Evolutionary conservation across 306 rosid genomes (phyloP).

Genomic region (Senna siamea): DNA sequence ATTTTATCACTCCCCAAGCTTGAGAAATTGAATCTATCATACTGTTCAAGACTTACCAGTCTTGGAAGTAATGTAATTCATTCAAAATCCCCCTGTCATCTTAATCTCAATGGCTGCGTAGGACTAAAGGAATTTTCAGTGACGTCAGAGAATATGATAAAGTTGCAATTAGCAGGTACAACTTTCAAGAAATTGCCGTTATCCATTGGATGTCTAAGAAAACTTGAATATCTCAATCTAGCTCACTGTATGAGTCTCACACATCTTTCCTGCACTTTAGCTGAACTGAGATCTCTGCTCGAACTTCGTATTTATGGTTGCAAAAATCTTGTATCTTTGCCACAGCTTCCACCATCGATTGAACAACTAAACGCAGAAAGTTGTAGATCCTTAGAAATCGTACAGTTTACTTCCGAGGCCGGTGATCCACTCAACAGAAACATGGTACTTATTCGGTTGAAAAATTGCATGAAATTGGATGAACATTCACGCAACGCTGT

Average conservation of each 20-base stretch:
- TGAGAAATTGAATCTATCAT: not conserved
- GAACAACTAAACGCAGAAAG: not conserved
- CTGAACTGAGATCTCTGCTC: not conserved
- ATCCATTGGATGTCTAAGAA: not conserved
- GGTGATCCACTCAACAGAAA: not conserved
- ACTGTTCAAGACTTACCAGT: not conserved
- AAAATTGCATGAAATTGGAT: slow-evolving; percentile 14
- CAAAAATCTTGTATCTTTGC: not conserved
- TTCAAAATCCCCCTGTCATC: not conserved
- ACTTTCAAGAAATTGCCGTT: not conserved
- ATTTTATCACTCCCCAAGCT: not conserved
- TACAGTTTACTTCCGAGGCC: not conserved
- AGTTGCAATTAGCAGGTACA: not conserved
- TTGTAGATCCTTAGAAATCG: not conserved
- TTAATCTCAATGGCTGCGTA: not conserved
- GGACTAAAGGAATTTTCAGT: not conserved
- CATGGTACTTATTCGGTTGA: not conserved
- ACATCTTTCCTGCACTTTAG: not conserved
- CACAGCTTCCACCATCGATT: slow-evolving; percentile 13
- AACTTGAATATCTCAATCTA: not conserved
- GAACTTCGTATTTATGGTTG: not conserved
- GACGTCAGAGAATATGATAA: not conserved
- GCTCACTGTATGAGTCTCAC: not conserved
- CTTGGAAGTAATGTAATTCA: not conserved
- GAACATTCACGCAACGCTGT: not conserved